Base-by-base conservation (phyloP, 2,329 filamentous ascomycete species). In the Trichophyton mentagrophytes region DNA sequence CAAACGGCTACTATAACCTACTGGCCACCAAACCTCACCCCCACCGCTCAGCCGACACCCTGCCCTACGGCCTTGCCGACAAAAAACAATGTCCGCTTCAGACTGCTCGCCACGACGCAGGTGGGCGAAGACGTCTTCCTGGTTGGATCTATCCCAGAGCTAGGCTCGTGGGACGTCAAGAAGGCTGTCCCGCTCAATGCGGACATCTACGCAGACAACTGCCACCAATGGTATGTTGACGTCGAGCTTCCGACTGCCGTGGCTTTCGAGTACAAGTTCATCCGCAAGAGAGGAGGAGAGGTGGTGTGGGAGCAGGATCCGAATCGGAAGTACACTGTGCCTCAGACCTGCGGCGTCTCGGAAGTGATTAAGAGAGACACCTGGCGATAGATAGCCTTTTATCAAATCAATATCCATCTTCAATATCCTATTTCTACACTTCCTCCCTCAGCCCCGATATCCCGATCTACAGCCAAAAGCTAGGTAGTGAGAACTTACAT, bases 91-190 rank as follows among this genome's bases (percentile, higher is more conserved):
- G 81, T 90, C 6, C 83, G 82, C 0, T 89, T 90, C 72, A 76
- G 82, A 56, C 82, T 80, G 63, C 67, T 77, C 0, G 83, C 79
- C 20, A 77, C 74, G 0, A 89, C 86, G 0, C 68, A 68, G 1
- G 82, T 70, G 57, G 87, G 86, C 3, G 78, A 89, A 70, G 83
- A 79, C 7, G 78, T 90, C 68, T 87, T 84, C 70, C 70, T 90
- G 11, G 77, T 80, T 0, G 87, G 87, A 17, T 82, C 79, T 60
- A 77, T 79, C 56, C 67, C 77, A 0, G 74, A 79, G 33, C 79
- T 90, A 6, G 86, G 86, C 8, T 77, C 69, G 66, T 90, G 87
- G 87, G 75, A 83, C 62, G 75, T 80, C 0, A 67, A 64, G 49
- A 75, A 72, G 30, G 86, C 81, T 0, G 67, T 87, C 1, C 67